Base-by-base conservation (phyloP, 495 filamentous ascomycete genomes). In the Antarctomyces pellizariae region DNA sequence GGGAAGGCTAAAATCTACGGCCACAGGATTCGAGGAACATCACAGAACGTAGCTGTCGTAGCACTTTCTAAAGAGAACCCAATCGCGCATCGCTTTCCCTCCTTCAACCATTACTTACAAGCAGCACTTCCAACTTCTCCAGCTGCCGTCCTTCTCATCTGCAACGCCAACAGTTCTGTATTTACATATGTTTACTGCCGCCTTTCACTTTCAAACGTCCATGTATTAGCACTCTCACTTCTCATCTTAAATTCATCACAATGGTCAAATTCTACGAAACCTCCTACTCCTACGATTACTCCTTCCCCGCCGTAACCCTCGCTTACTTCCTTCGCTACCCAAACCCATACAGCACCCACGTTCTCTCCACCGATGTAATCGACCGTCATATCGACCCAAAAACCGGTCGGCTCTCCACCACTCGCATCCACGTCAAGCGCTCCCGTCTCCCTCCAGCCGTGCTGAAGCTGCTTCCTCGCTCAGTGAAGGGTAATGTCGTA, bases 241-340 rank as follows among this genome's bases (percentile, higher is more conserved):
- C n/a, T n/a, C n/a, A n/a, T n/a, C n/a, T n/a, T n/a, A n/a, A 37
- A 19, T 28, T 10, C 17, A 16, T 25, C 31, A 36, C 31, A 21
- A 80, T 66, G 58, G 78, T 84, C 46, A 82, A 82, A 51, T 78
- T 82, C 54, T 82, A 86, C 58, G 76, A 83, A 44, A 77, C 69
- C 46, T 64, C 62, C 46, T 86, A 76, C 49, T 71, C 65, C 50
- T 95, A 95, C 56, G 68, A 77, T 49, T 90, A 92, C 50, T 70
- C 76, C 38, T 89, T 86, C 50, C 71, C 80, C 33, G 56, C 58
- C 37, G 86, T 99, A 21, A 83, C 82, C 5, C 73, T 99, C 35
- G 86, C 86, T 52, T 99, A 92, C 64, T 95, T 93, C 60, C 77
- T 99, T 27, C 83, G 86, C 20, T 99, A 99, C 49, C 89, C 86